Evolutionary conservation across 1,284 basidiomycete genomes (phyloP).

Genomic region (Melampsora abietis-canadensis): DNA sequence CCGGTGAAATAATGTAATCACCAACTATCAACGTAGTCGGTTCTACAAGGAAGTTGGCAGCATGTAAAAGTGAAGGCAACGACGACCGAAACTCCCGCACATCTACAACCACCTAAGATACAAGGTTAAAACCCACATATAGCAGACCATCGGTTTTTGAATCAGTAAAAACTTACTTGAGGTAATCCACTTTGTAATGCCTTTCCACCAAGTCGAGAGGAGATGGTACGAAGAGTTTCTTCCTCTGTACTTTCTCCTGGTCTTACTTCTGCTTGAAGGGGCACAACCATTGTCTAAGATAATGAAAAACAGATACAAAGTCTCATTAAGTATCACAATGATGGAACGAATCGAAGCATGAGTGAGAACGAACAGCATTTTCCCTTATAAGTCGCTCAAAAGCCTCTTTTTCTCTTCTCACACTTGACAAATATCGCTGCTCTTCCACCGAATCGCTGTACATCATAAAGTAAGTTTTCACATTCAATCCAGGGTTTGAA

Average conservation of each 20-base stretch:
- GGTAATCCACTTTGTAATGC: constrained; percentile 65
- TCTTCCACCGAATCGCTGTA: constrained; percentile 92
- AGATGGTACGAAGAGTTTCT: constrained; percentile 75
- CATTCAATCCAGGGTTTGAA: constrained; percentile 70
- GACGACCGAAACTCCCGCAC: constrained; percentile 94
- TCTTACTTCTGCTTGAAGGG: constrained; percentile 72
- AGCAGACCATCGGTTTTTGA: neutral
- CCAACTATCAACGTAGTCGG: constrained; percentile 90
- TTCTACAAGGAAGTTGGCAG: constrained; percentile 72
- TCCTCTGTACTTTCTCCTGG: constrained; percentile 55
- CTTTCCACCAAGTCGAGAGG: constrained; percentile 76
- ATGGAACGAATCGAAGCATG: neutral
- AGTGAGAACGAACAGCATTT: constrained; percentile 65
- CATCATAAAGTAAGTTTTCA: constrained; percentile 93
- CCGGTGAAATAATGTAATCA: constrained; percentile 91
- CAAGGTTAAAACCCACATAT: neutral
- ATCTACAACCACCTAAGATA: constrained; percentile 71
- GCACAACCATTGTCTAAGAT: constrained; percentile 75
- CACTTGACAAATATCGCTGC: constrained; percentile 83
- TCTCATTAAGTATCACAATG: neutral
- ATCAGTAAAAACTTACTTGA: constrained; percentile 55
- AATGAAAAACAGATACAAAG: neutral
- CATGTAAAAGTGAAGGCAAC: constrained; percentile 84
- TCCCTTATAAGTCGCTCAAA: constrained; percentile 92
- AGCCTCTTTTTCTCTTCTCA: constrained; percentile 86